These are phyloP conservation scores for Rhododendron vialii DNA, from an alignment of 148 eudicot genomes.

Conservation along the genomic window DNA sequence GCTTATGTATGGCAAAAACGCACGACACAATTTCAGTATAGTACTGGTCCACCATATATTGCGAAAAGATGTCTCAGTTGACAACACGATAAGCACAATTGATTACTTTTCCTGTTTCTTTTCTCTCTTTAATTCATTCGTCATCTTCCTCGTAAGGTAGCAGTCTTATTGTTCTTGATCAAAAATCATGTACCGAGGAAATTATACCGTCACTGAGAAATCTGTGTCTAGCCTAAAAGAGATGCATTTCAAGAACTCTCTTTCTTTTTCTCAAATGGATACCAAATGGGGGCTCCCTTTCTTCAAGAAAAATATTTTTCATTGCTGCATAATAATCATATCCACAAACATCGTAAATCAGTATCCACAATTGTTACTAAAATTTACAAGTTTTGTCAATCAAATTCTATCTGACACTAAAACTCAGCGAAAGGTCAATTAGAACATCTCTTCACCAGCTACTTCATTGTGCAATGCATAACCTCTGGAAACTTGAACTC, in stretches of 20 bases:
- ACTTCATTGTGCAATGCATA: not conserved
- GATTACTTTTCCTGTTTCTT: no score
- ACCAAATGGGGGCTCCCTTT: no score
- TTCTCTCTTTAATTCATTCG: no score
- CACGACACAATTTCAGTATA: no score
- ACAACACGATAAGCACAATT: no score
- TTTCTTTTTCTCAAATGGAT: no score
- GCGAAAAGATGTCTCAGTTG: not conserved
- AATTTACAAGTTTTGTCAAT: not conserved
- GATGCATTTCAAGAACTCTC: not conserved
- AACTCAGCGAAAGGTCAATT: not conserved
- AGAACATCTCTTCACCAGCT: not conserved
- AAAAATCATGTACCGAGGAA: not conserved
- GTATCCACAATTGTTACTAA: not conserved
- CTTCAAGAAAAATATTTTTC: no score
- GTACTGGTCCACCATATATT: not conserved
- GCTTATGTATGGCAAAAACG: not conserved
- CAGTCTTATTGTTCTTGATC: no score
- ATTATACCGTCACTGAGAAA: not conserved
- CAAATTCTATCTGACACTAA: not conserved
- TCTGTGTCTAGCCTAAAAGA: not conserved
- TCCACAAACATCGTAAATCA: not conserved
- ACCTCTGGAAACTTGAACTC: not conserved
- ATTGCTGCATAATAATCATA: not conserved
- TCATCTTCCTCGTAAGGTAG: no score